Base-by-base conservation (phyloP, 1,284 basidiomycete genomes). In the Coniferiporia weirii region DNA sequence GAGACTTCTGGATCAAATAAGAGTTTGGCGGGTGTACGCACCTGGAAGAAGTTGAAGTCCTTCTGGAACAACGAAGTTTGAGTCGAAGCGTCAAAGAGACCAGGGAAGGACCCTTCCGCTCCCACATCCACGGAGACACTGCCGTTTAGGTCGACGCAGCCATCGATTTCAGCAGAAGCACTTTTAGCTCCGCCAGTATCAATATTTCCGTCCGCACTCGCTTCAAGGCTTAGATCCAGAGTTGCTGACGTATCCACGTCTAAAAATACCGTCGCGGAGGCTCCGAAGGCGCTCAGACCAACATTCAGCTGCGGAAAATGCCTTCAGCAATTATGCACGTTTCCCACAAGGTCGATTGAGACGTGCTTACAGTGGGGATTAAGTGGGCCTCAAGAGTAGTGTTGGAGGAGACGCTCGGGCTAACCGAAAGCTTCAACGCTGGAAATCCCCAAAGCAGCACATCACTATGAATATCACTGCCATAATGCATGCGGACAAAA, bases 371-470 rank as follows among this genome's bases (percentile, higher is more conserved):
- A 8, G 70, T 71, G 0, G 81, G 81, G 53, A 80, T 80, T 50
- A 82, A 66, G 63, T 82, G 79, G 2, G 76, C 79, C 22, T 70
- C 66, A 43, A 82, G 58, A 4, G 68, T 72, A 7, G 76, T 80
- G 0, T 69, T 73, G 12, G 75, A 72, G 9, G 66, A 67, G 35
- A 75, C 70, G 35, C 68, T 71, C 0, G 78, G 76, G 57, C 67
- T 73, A 22, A 73, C 74, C 12, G 74, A 73, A 38, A 82, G 70
- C 60, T 72, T 70, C 22, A 81, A 63, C 9, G 75, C 79, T 77
- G 61, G 52, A 62, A 52, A 27, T 27, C 5, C 27, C 27, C 2
- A 27, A 27, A 27, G 27, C 27, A 27, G 5, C 5, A 27, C 27
- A 2, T 27, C 27, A 5, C 27, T 5, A 27, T 27, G 27, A 27